Percentiles rank a stretch among this genome's conserved stretches.
These are phyloP conservation scores for Bruguiera parviflora DNA, from an alignment of 345 rosid species.

Conservation along the genomic window DNA sequence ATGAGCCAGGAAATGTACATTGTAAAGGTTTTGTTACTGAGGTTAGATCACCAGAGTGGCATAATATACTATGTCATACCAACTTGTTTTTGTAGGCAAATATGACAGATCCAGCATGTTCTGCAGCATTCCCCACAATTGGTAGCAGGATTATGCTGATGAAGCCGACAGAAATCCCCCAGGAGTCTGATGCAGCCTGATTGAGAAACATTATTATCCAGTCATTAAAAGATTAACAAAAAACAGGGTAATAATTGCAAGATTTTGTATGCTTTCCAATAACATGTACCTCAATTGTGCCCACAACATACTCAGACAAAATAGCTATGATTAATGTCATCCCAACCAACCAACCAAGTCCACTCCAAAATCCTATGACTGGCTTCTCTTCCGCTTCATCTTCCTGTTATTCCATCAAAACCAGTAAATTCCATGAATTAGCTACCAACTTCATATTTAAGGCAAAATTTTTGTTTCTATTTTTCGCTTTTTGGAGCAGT, in stretches of 20 bases:
- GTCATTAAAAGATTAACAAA: background rate
- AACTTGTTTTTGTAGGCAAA: conserved; percentile 86
- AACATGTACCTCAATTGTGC: conserved; percentile 73
- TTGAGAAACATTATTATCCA: background rate
- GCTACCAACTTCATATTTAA: background rate
- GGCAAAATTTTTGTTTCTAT: no score
- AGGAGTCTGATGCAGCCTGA: conserved; percentile 79
- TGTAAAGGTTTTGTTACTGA: no score
- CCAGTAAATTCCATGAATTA: background rate
- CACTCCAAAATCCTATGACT: conserved; percentile 80
- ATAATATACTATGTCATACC: conserved; percentile 32
- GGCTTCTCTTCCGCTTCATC: conserved; percentile 58
- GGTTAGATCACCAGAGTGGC: background rate
- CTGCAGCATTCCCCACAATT: conserved; percentile 93
- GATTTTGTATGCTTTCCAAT: background rate
- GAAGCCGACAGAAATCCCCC: conserved; percentile 90
- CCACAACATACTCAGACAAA: conserved; percentile 79
- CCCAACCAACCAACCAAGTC: conserved; percentile 60
- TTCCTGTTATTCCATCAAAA: conserved; percentile 25
- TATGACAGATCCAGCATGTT: conserved; percentile 88
- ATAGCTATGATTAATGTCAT: conserved; percentile 79
- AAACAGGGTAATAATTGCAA: background rate
- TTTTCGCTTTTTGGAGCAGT: no score
- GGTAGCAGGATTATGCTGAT: conserved; percentile 86
- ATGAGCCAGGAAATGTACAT: background rate